Percentiles rank a stretch among this genome's conserved stretches.
Evolutionary conservation across 208 protist genomes (phyloP).

Genomic region (Leishmania lainsoni): DNA sequence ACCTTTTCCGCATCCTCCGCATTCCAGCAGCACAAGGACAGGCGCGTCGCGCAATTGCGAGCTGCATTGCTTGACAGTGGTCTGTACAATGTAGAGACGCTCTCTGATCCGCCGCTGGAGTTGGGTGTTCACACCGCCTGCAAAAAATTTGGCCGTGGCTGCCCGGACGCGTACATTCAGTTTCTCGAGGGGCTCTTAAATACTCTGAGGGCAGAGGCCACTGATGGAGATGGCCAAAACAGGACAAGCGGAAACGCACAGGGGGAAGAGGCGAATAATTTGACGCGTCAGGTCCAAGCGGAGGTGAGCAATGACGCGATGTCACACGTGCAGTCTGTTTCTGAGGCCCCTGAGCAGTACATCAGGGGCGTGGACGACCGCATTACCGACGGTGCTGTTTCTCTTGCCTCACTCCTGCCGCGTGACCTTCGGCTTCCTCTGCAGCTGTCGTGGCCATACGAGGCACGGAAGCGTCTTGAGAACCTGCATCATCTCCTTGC

Average conservation of each 20-base stretch:
- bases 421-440: slow-evolving; percentile 25
- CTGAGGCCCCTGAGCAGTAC: neutral
- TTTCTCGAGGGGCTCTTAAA: slow-evolving; percentile 42
- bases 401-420: neutral
- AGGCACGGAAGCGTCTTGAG: slow-evolving; percentile 34
- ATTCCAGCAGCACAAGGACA: slow-evolving; percentile 5
- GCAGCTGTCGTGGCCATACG: slow-evolving; percentile 31
- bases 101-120: slow-evolving; percentile 46
- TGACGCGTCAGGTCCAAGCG: neutral
- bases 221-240: neutral
- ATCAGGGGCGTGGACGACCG: neutral
- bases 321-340: neutral
- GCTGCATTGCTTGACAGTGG: neutral
- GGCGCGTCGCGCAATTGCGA: slow-evolving; percentile 21
- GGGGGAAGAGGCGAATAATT: neutral
- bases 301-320: neutral
- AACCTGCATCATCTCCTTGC: slow-evolving; percentile 38
- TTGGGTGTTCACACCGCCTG: slow-evolving; percentile 68
- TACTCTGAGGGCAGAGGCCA: neutral
- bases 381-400: neutral
- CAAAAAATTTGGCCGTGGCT: slow-evolving; percentile 56
- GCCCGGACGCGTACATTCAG: slow-evolving; percentile 53
- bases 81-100: neutral
- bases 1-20: neutral
- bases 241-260: neutral